Evolutionary conservation across 1,139 yeast species (phyloP).

Genomic region (Zhuliangozyma parablackwelliae): DNA sequence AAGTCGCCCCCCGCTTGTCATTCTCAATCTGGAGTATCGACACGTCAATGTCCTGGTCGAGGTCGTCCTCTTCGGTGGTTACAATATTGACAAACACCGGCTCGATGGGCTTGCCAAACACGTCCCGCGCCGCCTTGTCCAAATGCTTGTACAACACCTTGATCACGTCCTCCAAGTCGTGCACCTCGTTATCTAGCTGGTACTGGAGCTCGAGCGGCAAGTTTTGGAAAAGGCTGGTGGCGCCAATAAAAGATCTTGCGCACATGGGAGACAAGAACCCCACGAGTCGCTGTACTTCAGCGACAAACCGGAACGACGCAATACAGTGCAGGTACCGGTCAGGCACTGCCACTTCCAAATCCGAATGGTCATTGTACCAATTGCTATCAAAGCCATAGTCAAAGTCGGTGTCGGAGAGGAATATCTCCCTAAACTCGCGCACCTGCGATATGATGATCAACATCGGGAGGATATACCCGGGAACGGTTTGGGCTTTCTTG

Average conservation of each 20-base stretch:
- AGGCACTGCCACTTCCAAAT: conserved; percentile 6
- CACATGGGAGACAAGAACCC: conserved; percentile 17
- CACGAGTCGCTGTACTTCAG: conserved; percentile 20
- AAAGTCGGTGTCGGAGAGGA: conserved; percentile 9
- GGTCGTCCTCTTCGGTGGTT: background rate
- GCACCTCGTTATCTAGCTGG: conserved; percentile 18
- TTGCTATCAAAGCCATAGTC: conserved; percentile 14
- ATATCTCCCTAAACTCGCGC: conserved; percentile 14
- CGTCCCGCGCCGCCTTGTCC: conserved; percentile 10
- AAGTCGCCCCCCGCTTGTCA: conserved; percentile 23
- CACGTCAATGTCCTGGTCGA: conserved; percentile 21
- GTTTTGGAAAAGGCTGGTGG: conserved; percentile 14
- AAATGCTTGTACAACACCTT: conserved; percentile 21
- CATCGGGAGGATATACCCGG: conserved; percentile 25
- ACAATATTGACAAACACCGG: background rate
- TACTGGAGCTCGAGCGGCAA: conserved; percentile 21
- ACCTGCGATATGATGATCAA: conserved; percentile 22
- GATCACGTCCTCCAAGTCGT: conserved; percentile 30
- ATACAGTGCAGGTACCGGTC: conserved; percentile 4
- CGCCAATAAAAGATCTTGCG: conserved; percentile 21
- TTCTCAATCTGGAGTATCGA: conserved; percentile 30
- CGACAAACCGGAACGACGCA: conserved; percentile 10
- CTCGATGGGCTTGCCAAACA: conserved; percentile 9
- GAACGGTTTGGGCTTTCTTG: conserved; percentile 7
- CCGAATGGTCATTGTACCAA: conserved; percentile 13